Conservation (phyloP, 73 alveolate species). For the Breviolum minutum region DNA sequence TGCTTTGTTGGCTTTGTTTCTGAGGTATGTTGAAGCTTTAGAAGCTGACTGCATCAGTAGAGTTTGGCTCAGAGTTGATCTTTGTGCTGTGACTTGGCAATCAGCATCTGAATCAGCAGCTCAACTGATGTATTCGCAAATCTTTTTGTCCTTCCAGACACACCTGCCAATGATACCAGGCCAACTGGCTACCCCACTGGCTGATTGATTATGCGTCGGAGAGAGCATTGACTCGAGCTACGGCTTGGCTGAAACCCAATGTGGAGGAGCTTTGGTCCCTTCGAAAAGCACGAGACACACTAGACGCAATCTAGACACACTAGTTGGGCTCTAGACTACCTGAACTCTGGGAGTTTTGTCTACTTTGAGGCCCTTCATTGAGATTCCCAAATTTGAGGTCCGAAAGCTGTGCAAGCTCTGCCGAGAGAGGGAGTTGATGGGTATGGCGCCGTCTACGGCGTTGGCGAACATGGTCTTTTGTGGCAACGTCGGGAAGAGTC, state of each 20-base stretch:
- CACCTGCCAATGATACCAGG: not conserved
- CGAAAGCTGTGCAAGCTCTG: conserved; percentile 6
- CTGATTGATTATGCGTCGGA: conserved; percentile 79
- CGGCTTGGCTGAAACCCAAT: conserved; percentile 77
- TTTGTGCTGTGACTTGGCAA: conserved; percentile 30
- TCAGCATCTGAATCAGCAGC: not conserved
- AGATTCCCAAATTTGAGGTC: not conserved
- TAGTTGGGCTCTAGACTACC: too few relatives aligned
- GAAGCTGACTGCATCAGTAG: conserved; percentile 36
- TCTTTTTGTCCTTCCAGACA: not conserved
- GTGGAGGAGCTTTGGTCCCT: conserved; percentile 73
- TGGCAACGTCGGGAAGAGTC: not conserved
- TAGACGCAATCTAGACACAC: too few relatives aligned
- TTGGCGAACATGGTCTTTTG: not conserved
- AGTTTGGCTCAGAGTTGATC: conserved; percentile 71
- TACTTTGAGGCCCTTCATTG: not conserved
- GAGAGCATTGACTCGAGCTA: conserved; percentile 71
- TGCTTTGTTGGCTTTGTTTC: not conserved
- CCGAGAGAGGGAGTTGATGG: not conserved
- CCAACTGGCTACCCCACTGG: conserved; percentile 85
- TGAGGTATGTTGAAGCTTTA: conserved; percentile 64
- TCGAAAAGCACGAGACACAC: not conserved
- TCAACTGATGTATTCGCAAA: not conserved
- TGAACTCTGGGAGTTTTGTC: too few relatives aligned
- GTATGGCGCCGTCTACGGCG: not conserved